phyloP scores from a whole-genome alignment of 768 basidiomycete species.

The Pleurotus cornucopiae region DNA sequence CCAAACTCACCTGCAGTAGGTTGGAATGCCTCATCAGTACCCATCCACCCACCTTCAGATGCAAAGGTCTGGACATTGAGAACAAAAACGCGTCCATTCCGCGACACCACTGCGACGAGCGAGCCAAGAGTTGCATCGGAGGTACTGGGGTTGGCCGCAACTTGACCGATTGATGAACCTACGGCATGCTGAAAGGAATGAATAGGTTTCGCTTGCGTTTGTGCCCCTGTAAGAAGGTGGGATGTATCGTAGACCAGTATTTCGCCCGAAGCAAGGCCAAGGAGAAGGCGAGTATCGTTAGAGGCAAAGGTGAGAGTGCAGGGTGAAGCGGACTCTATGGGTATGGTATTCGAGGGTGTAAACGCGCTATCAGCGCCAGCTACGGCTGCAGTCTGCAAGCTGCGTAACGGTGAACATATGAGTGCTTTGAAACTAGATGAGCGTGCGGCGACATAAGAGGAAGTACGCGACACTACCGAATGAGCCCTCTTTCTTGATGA shows the following conservation, averaged over 20 bases:
- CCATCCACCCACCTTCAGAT: constrained; percentile 53
- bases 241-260: constrained; percentile 58
- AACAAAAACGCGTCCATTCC: constrained; percentile 50
- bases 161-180: constrained; percentile 43
- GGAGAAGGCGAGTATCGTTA: constrained; percentile 56
- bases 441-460: neutral
- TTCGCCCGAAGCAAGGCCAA: constrained; percentile 56
- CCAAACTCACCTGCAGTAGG: constrained; percentile 56
- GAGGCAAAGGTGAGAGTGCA: constrained; percentile 52
- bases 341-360: constrained; percentile 46
- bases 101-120: constrained; percentile 52
- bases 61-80: constrained; percentile 50
- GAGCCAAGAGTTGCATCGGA: constrained; percentile 45
- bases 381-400: constrained; percentile 53
- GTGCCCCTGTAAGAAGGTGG: constrained; percentile 41
- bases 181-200: constrained; percentile 41
- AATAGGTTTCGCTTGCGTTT: constrained; percentile 39
- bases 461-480: constrained; percentile 28
- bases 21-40: constrained; percentile 38
- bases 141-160: constrained; percentile 60
- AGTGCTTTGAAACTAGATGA: constrained; percentile 38
- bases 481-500: constrained; percentile 31
- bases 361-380: constrained; percentile 41
- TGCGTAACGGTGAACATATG: constrained; percentile 53
- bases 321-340: constrained; percentile 41